phyloP scores from a whole-genome alignment of 2,329 filamentous ascomycete genomes.

The Arthroderma sp. region DNA sequence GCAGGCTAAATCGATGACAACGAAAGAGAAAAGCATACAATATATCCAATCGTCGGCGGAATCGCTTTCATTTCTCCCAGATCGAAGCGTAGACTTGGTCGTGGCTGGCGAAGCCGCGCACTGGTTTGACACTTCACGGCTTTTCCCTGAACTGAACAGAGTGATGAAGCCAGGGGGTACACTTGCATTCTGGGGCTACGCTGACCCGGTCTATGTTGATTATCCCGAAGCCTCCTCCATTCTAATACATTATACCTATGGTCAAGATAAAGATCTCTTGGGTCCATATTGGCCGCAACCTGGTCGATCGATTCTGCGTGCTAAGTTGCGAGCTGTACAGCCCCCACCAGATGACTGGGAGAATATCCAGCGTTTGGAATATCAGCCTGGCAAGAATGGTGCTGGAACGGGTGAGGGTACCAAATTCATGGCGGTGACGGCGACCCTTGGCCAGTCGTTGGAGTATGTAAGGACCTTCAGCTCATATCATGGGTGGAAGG shows the following conservation, averaged over 20 bases:
- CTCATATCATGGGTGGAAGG: constrained; percentile 45
- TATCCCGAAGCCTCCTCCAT: constrained; percentile 40
- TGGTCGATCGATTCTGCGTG: constrained; percentile 42
- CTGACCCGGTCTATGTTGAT: constrained; percentile 47
- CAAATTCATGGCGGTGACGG: constrained; percentile 39
- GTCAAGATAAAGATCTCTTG: constrained; percentile 36
- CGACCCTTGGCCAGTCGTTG: constrained; percentile 46
- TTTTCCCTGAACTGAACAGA: constrained; percentile 44
- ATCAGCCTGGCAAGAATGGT: constrained; percentile 40
- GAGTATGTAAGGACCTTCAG: constrained; percentile 51
- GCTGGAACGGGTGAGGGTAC: constrained; percentile 28
- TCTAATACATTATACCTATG: constrained; percentile 45
- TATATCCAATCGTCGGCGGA: constrained; percentile 43
- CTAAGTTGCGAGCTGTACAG: constrained; percentile 38
- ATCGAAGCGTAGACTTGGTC: constrained; percentile 40
- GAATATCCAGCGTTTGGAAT: constrained; percentile 41
- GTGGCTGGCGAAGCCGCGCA: constrained; percentile 47
- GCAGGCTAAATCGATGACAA: constrained; percentile 17
- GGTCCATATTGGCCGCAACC: constrained; percentile 47
- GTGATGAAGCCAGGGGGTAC: constrained; percentile 44
- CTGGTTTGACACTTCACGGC: constrained; percentile 48
- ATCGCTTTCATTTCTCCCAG: constrained; percentile 37
- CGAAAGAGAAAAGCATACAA: constrained; percentile 27
- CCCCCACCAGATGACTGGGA: constrained; percentile 42
- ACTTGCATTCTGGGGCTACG: constrained; percentile 54